Evolutionary conservation across 2,329 filamentous ascomycete genomes (phyloP).

Genomic region (Aureobasidium lini): DNA sequence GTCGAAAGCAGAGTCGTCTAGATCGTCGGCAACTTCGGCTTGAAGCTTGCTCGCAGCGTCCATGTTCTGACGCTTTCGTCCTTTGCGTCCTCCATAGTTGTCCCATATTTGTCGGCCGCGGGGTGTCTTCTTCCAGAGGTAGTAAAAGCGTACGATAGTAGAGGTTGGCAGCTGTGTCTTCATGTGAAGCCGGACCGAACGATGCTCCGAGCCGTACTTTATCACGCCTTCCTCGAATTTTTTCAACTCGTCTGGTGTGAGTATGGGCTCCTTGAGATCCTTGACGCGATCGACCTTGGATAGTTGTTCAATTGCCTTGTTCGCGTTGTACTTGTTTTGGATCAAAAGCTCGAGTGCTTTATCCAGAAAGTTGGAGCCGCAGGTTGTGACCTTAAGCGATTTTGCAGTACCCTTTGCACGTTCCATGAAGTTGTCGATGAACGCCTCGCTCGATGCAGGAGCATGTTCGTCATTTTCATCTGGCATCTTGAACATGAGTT

Average conservation of each 20-base stretch:
- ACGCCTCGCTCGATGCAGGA: constrained; percentile 42
- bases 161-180: constrained; percentile 66
- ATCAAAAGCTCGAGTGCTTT: constrained; percentile 70
- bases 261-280: constrained; percentile 75
- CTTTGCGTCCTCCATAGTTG: constrained; percentile 76
- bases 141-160: constrained; percentile 86
- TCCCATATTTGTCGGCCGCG: constrained; percentile 85
- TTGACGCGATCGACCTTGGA: constrained; percentile 58
- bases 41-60: constrained; percentile 67
- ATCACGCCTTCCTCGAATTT: constrained; percentile 86
- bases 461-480: constrained; percentile 12
- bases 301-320: constrained; percentile 63
- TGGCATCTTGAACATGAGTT: constrained; percentile 68
- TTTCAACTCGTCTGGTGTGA: constrained; percentile 71
- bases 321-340: constrained; percentile 61
- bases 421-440: constrained; percentile 70
- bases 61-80: constrained; percentile 54
- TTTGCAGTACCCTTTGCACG: constrained; percentile 58
- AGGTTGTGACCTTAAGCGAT: constrained; percentile 61
- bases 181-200: constrained; percentile 75
- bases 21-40: constrained; percentile 85
- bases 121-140: constrained; percentile 94
- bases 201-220: constrained; percentile 86
- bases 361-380: constrained; percentile 81
- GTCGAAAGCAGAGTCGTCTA: constrained; percentile 95